Evolutionary conservation across 441 rosid species (phyloP).

Genomic region (Eutrema salsugineum): DNA sequence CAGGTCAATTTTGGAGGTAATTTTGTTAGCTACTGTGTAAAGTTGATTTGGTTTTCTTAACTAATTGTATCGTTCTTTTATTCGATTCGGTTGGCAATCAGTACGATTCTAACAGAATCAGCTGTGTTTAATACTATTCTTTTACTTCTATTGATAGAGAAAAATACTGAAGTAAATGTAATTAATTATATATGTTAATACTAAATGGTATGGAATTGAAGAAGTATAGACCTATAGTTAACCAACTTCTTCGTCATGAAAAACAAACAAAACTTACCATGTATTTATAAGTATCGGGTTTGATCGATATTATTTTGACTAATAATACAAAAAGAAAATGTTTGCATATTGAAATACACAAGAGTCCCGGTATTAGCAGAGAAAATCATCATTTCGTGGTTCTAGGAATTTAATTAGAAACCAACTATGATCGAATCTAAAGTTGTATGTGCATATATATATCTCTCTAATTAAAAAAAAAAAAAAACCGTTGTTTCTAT

Average conservation of each 20-base stretch:
- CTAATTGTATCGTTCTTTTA: too few species aligned
- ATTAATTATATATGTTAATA: background rate
- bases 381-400: background rate
- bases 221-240: background rate
- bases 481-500: background rate
- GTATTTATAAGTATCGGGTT: too few species aligned
- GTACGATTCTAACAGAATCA: too few species aligned
- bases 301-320: background rate
- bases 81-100: too few species aligned
- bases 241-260: too few species aligned
- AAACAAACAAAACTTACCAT: too few species aligned
- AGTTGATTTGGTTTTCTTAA: background rate
- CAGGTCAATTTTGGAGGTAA: background rate
- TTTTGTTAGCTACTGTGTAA: background rate
- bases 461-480: too few species aligned
- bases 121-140: background rate
- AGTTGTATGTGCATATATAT: slow-evolving; percentile 8
- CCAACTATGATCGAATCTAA: slow-evolving; percentile 24
- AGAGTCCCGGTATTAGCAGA: background rate
- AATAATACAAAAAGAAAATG: slow-evolving; percentile 5
- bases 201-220: background rate
- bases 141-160: background rate
- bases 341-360: background rate
- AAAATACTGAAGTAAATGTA: background rate
- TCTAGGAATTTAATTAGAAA: slow-evolving; percentile 6